A percentile compares a stretch with the other conserved stretches of the same genome.
Conservation (phyloP, 2,329 filamentous ascomycete genomes). For the Fusarium goolgardi region DNA sequence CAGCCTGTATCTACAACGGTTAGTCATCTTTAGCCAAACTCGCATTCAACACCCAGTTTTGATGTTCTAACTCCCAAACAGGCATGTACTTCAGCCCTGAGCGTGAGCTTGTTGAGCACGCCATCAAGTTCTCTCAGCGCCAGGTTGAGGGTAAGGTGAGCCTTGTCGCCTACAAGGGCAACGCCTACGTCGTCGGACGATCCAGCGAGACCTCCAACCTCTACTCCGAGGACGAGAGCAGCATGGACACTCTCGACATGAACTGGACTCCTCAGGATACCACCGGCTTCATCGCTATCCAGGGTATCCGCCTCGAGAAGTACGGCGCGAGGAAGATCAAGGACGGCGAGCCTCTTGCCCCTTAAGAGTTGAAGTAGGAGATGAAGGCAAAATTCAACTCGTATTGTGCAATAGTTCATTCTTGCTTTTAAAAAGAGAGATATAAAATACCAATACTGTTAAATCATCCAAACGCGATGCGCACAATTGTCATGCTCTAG, state of each 20-base stretch:
- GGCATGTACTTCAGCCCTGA: conserved; percentile 63
- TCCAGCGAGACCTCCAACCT: conserved; percentile 61
- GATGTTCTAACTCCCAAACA: neutral
- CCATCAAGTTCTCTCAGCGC: conserved; percentile 69
- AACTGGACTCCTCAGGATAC: conserved; percentile 77
- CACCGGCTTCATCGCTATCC: conserved; percentile 67
- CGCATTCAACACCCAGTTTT: neutral
- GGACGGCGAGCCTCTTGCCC: conserved; percentile 54
- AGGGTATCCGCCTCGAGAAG: conserved; percentile 58
- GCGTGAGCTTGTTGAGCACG: conserved; percentile 69
- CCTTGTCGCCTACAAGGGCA: conserved; percentile 59
- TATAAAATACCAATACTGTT: neutral
- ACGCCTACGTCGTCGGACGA: conserved; percentile 59
- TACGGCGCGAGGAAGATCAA: conserved; percentile 50
- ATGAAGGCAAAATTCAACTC: neutral
- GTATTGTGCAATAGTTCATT: neutral
- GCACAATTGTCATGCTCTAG: neutral
- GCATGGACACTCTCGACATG: conserved; percentile 66
- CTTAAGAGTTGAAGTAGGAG: neutral
- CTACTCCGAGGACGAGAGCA: conserved; percentile 61
- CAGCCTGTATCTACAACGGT: conserved; percentile 22
- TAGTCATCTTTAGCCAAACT: neutral
- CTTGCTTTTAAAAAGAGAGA: neutral
- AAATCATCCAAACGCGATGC: neutral
- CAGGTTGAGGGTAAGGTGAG: conserved; percentile 53